These are phyloP conservation scores for Saccharomyces eubayanus DNA, from an alignment of 805 yeast species.

Conservation along the genomic window DNA sequence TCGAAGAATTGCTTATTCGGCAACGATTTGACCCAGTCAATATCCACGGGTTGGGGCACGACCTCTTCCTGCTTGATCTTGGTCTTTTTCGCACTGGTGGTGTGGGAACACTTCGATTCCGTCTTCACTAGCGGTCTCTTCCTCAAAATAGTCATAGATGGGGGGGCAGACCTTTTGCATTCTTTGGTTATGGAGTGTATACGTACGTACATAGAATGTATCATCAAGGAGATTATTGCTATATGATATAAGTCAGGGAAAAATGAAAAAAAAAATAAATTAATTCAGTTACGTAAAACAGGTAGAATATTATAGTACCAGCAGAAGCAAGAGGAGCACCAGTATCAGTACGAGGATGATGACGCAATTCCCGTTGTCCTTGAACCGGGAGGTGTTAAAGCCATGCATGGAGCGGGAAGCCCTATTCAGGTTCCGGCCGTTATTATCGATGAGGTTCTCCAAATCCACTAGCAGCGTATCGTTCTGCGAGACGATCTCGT, in stretches of 20 bases:
- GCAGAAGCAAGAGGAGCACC: slow-evolving; percentile 38
- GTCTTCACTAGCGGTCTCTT: neutral
- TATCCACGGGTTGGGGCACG: slow-evolving; percentile 9
- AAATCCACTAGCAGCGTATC: slow-evolving; percentile 39
- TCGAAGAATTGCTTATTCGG: slow-evolving; percentile 22
- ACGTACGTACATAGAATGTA: neutral
- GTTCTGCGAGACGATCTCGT: slow-evolving; percentile 42
- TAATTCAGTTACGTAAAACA: neutral
- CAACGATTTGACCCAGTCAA: slow-evolving; percentile 23
- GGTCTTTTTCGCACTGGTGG: neutral
- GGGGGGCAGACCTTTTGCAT: neutral
- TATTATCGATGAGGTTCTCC: slow-evolving; percentile 38
- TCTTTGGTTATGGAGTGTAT: neutral
- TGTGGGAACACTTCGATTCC: slow-evolving; percentile 3
- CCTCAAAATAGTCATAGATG: neutral
- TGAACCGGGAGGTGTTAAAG: slow-evolving; percentile 33
- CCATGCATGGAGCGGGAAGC: slow-evolving; percentile 36
- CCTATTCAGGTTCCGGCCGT: slow-evolving; percentile 34
- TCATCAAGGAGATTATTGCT: neutral
- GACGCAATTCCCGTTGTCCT: slow-evolving; percentile 42
- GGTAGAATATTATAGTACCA: slow-evolving; percentile 27
- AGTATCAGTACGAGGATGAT: slow-evolving; percentile 38
- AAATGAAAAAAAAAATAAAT: neutral
- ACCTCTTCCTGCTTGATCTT: slow-evolving; percentile 1
- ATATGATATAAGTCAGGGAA: no score